Conservation (phyloP, 768 basidiomycete species). For the Asterophora lycoperdoides region DNA sequence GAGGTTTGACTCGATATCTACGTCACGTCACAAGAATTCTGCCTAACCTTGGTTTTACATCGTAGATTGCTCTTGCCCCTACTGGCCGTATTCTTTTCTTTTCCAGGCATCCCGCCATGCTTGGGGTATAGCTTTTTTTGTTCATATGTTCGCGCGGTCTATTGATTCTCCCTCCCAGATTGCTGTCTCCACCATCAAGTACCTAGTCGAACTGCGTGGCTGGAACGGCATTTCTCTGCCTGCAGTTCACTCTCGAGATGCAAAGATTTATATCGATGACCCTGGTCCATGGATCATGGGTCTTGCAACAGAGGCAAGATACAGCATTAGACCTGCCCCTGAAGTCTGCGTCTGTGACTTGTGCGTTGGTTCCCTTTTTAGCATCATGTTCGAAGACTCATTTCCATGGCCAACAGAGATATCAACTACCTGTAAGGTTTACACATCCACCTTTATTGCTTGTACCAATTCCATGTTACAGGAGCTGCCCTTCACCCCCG, state of each 20-base stretch:
- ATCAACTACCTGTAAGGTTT: conserved; percentile 71
- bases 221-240: conserved; percentile 88
- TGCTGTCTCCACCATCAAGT: conserved; percentile 87
- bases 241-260: conserved; percentile 83
- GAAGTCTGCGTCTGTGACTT: conserved; percentile 89
- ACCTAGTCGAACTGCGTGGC: conserved; percentile 87
- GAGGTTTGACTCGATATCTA: conserved; percentile 48
- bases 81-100: conserved; percentile 85
- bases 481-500: conserved; percentile 78
- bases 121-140: conserved; percentile 50
- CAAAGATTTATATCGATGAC: conserved; percentile 92
- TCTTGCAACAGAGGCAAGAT: conserved; percentile 78
- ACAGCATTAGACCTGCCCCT: conserved; percentile 65
- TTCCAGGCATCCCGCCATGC: conserved; percentile 87
- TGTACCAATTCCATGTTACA: conserved; percentile 22
- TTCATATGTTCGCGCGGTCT: neutral
- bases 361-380: conserved; percentile 38
- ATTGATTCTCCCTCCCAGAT: conserved; percentile 40
- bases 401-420: conserved; percentile 43
- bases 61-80: conserved; percentile 78
- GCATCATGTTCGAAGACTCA: neutral
- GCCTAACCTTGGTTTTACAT: conserved; percentile 52
- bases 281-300: conserved; percentile 97
- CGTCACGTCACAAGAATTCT: neutral
- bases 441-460: conserved; percentile 6